A percentile compares a stretch with the other conserved stretches of the same genome.
phyloP scores from a whole-genome alignment of 1,139 yeast species.

The Geotrichum aggregatum region DNA sequence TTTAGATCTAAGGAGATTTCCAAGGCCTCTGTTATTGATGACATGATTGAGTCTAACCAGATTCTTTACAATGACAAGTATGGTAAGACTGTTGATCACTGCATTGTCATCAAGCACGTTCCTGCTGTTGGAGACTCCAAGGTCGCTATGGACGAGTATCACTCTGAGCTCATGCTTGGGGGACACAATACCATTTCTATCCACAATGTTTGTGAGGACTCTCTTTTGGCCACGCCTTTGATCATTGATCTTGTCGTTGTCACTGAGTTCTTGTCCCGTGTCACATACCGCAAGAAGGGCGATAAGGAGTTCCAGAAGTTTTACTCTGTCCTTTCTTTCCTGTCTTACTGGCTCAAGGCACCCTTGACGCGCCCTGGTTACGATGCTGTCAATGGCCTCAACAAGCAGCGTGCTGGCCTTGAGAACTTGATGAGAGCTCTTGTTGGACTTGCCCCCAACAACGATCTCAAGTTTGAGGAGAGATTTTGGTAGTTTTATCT shows the following conservation, averaged over 20 bases:
- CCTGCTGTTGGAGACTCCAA: constrained; percentile 95
- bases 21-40: constrained; percentile 89
- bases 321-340: constrained; percentile 81
- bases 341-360: constrained; percentile 95
- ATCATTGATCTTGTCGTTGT: constrained; percentile 87
- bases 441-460: constrained; percentile 84
- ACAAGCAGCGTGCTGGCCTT: constrained; percentile 88
- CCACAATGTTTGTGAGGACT: constrained; percentile 95
- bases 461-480: constrained; percentile 92
- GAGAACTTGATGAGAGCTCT: constrained; percentile 87
- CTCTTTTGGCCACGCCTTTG: constrained; percentile 88
- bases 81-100: constrained; percentile 82
- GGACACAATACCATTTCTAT: constrained; percentile 93
- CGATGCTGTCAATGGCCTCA: constrained; percentile 87
- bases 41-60: constrained; percentile 84
- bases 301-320: constrained; percentile 56
- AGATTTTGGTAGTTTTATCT: constrained; percentile 49
- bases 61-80: constrained; percentile 77
- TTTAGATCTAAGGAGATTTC: constrained; percentile 94
- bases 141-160: constrained; percentile 98
- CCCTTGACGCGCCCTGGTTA: constrained; percentile 89
- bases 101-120: constrained; percentile 90
- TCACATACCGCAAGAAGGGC: constrained; percentile 60
- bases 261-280: constrained; percentile 86
- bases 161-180: constrained; percentile 93